These are phyloP conservation scores for Saccharomycopsis synnaedendra DNA, from an alignment of 805 yeast genomes.

Conservation along the genomic window DNA sequence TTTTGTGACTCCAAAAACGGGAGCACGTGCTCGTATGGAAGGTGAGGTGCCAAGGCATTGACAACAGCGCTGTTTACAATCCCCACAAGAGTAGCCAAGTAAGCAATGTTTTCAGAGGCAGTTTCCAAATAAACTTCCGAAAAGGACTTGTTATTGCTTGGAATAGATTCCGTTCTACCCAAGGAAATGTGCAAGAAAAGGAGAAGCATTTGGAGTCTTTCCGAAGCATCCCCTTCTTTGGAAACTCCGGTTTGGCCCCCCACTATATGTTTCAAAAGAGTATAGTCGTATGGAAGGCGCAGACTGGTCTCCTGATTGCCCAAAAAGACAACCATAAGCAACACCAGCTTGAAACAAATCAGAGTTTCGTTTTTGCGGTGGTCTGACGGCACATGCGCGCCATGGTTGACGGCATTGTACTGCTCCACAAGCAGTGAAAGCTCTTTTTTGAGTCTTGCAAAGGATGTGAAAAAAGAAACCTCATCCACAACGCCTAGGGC, in stretches of 20 bases:
- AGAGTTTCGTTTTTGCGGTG: constrained; percentile 2
- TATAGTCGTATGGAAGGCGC: background rate
- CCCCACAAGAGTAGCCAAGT: constrained; percentile 19
- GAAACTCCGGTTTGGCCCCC: constrained; percentile 25
- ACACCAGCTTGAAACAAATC: constrained; percentile 10
- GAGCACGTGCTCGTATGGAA: no score
- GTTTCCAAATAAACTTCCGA: no score
- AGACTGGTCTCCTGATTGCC: constrained; percentile 15
- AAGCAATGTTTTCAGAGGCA: background rate
- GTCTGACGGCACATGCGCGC: background rate
- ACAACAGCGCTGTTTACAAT: constrained; percentile 20
- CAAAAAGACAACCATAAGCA: constrained; percentile 10
- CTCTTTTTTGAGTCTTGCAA: constrained; percentile 8
- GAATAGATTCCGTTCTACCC: constrained; percentile 24
- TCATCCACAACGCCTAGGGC: constrained; percentile 8
- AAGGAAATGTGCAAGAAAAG: constrained; percentile 38
- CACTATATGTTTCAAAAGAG: no score
- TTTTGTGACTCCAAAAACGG: no score
- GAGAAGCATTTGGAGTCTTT: constrained; percentile 39
- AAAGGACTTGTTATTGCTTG: no score
- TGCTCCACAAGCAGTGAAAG: constrained; percentile 3
- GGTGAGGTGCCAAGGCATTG: background rate
- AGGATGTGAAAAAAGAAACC: constrained; percentile 7
- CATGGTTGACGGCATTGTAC: constrained; percentile 3
- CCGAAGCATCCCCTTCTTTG: constrained; percentile 28